Percentiles rank a stretch among this genome's conserved stretches.
Evolutionary conservation across 768 basidiomycete genomes (phyloP).

Genomic region (Termitomyces sp.): DNA sequence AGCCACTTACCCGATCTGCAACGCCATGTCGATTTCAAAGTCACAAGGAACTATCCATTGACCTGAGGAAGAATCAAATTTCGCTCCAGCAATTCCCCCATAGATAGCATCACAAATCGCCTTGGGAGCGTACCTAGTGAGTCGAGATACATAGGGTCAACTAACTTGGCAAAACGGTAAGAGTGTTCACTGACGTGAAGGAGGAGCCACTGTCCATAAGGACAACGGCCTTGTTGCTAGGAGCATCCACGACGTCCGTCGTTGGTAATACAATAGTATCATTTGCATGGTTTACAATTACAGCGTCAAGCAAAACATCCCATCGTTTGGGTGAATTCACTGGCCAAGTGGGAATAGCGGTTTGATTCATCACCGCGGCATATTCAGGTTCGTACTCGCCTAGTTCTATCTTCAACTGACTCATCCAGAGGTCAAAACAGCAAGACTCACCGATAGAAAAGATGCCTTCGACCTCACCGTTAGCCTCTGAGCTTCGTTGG

Average conservation of each 20-base stretch:
- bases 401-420: conserved; percentile 17
- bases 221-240: conserved; percentile 66
- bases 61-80: conserved; percentile 42
- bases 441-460: conserved; percentile 61
- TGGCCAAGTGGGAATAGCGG: conserved; percentile 73
- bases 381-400: conserved; percentile 69
- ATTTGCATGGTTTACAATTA: conserved; percentile 59
- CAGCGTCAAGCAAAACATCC: conserved; percentile 72
- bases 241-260: conserved; percentile 51
- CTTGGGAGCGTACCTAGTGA: conserved; percentile 59
- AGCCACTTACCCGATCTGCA: conserved; percentile 65
- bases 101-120: conserved; percentile 70
- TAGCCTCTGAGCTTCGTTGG: conserved; percentile 50
- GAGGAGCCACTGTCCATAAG: conserved; percentile 81
- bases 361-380: conserved; percentile 48
- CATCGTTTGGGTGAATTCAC: conserved; percentile 57
- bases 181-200: conserved; percentile 50
- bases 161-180: not conserved
- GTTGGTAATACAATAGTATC: conserved; percentile 45
- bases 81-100: conserved; percentile 56
- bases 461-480: conserved; percentile 55
- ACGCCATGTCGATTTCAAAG: conserved; percentile 69
- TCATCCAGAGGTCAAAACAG: not conserved
- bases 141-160: conserved; percentile 6
- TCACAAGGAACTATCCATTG: conserved; percentile 75